Evolutionary conservation across 768 basidiomycete genomes (phyloP).

Genomic region (Boletus rubroflammeus): DNA sequence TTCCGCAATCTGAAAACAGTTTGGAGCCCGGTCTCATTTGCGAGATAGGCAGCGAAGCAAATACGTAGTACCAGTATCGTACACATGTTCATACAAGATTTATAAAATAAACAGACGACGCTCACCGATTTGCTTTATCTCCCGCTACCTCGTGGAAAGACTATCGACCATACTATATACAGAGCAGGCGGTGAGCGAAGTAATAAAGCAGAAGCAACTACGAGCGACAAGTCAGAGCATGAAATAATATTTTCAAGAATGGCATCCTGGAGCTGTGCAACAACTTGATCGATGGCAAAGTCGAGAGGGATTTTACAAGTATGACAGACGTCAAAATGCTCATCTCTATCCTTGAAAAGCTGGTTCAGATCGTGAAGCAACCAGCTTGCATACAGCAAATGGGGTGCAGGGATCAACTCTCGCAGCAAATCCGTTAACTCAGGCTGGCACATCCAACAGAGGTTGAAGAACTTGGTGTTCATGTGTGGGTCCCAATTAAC

Average conservation of each 20-base stretch:
- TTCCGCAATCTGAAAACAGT: background rate
- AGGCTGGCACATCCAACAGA: too few relatives aligned
- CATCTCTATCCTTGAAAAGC: too few relatives aligned
- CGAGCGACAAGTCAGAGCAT: conserved; percentile 6
- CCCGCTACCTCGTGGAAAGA: background rate
- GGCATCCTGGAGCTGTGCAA: conserved; percentile 2
- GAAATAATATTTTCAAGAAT: conserved; percentile 21
- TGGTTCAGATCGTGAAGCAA: too few relatives aligned
- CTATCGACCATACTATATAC: background rate
- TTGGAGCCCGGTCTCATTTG: too few relatives aligned
- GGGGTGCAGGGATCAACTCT: too few relatives aligned
- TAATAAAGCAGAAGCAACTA: background rate
- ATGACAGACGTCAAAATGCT: too few relatives aligned
- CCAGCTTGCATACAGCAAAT: too few relatives aligned
- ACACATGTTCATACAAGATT: too few relatives aligned
- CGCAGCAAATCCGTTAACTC: too few relatives aligned
- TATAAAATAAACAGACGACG: background rate
- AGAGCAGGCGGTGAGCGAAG: background rate
- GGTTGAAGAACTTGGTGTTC: background rate
- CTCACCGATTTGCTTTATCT: background rate
- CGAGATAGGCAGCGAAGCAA: too few relatives aligned
- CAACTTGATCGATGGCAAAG: background rate
- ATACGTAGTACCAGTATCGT: too few relatives aligned
- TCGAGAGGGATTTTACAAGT: too few relatives aligned
- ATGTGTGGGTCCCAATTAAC: conserved; percentile 3